Percentiles rank a stretch among this genome's conserved stretches.
These are phyloP conservation scores for Bruguiera sexangula DNA, from an alignment of 345 rosid species.

Conservation along the genomic window DNA sequence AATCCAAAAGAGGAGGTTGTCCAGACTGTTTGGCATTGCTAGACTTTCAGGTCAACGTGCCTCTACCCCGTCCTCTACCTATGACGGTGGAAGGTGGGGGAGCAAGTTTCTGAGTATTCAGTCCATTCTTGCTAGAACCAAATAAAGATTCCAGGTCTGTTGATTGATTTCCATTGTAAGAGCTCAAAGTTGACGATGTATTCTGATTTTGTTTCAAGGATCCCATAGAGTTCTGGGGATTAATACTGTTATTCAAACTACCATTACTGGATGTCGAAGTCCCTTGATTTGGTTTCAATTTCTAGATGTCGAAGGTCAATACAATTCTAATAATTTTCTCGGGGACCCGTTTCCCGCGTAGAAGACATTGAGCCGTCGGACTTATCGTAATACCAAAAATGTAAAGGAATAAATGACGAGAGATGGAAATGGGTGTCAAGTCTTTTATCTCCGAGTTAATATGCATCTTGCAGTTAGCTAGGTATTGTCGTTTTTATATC, in stretches of 20 bases:
- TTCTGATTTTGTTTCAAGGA: conserved; percentile 56
- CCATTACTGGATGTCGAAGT: conserved; percentile 28
- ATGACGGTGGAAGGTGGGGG: conserved; percentile 77
- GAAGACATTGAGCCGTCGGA: too few relatives aligned
- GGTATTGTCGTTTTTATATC: too few relatives aligned
- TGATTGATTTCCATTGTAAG: conserved; percentile 47
- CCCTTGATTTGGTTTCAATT: conserved; percentile 39
- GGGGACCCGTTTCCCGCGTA: too few relatives aligned
- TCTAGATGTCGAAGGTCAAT: conserved; percentile 2
- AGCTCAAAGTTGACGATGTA: conserved; percentile 28
- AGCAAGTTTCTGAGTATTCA: conserved; percentile 65
- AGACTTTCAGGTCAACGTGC: conserved; percentile 10
- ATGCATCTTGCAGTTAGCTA: too few relatives aligned
- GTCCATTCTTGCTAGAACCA: conserved; percentile 54
- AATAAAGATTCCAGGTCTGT: conserved; percentile 70
- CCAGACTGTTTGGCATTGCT: too few relatives aligned
- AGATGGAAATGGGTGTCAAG: too few relatives aligned
- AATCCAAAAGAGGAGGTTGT: too few relatives aligned
- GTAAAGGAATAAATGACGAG: too few relatives aligned
- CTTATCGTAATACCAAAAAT: too few relatives aligned
- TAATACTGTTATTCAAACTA: conserved; percentile 26
- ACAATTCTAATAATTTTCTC: too few relatives aligned
- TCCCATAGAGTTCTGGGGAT: conserved; percentile 44
- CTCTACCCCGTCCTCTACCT: conserved; percentile 73
- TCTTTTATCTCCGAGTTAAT: too few relatives aligned